phyloP scores from a whole-genome alignment of 306 rosid genomes.

The Ceratonia siliqua region DNA sequence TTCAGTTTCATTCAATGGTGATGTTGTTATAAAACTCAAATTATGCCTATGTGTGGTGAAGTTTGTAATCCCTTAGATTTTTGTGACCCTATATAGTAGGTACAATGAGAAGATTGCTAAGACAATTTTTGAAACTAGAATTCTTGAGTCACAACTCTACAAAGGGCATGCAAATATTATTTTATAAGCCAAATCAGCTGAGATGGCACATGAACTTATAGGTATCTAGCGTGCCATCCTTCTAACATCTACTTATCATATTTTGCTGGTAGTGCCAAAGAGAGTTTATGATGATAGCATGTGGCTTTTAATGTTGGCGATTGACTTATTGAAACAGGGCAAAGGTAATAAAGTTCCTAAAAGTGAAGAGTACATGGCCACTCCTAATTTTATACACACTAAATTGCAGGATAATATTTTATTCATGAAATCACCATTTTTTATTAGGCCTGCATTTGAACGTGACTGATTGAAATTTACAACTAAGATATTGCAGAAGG shows the following conservation, averaged over 20 bases:
- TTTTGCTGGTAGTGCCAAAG: conserved; percentile 80
- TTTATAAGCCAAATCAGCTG: too few species aligned
- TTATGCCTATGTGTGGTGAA: too few species aligned
- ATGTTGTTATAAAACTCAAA: too few species aligned
- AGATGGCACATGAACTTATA: conserved; percentile 83
- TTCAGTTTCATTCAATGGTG: too few species aligned
- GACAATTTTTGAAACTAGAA: too few species aligned
- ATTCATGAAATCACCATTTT: conserved; percentile 65
- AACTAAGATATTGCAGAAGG: conserved; percentile 72
- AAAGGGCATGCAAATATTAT: too few species aligned
- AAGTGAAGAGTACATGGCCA: conserved; percentile 63
- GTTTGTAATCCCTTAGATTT: too few species aligned
- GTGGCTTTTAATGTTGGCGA: conserved; percentile 90
- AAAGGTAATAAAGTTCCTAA: conserved; percentile 50
- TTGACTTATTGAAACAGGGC: conserved; percentile 85
- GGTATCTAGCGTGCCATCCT: conserved; percentile 83
- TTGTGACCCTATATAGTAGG: too few species aligned
- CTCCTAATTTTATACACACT: conserved; percentile 79
- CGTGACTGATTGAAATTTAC: conserved; percentile 74
- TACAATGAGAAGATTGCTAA: too few species aligned
- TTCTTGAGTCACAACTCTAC: too few species aligned
- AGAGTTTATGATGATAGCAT: conserved; percentile 71
- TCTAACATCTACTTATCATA: conserved; percentile 71
- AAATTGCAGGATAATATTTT: conserved; percentile 75
- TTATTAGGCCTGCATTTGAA: conserved; percentile 62